Base-by-base conservation (phyloP, 371 early-diverging fungal genomes). In the Rhizopus stolonifer region DNA sequence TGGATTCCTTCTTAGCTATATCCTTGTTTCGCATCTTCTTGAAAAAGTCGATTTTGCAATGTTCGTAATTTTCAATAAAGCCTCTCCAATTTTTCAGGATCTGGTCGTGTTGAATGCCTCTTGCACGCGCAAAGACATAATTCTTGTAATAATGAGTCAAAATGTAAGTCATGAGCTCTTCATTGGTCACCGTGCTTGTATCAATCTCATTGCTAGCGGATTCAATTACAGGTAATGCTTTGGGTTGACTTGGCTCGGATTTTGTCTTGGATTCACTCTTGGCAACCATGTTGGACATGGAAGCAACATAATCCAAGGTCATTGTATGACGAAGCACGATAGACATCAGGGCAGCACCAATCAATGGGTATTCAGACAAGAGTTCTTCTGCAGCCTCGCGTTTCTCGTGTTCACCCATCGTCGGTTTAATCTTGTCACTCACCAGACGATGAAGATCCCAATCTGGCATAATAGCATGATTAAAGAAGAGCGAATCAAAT, bases 331-430 rank as follows among this genome's bases (percentile, higher is more conserved):
- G 56, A 25, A 67, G 22, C 3, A 67, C 49, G 44, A 67, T 60
- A 15, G 67, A 67, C 64, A 67, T 67, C 11, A 67, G 60, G 22
- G 67, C 67, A 51, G 67, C 57, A n/a, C 54, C 67, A 23, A 67
- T 36, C 3, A 67, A 42, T 3, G 64, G 56, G 24, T 67, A 60
- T 1, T 59, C 51, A 3, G 33, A 13, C 6, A 64, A 49, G 4
- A 67, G 19, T 13, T 60, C 47, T 6, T 31, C 26, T 6, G 56
- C 19, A 2, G 40, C 14, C 24, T 50, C 25, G 17, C 25, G 11
- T 42, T 54, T 25, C n/a, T 44, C 10, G 1, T 52, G 33, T 25
- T 52, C 32, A 11, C 14, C 19, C 1, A 43, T 21, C 0, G n/a
- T 33, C 10, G 43, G n/a, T 3, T 17, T 36, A 6, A 9, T 22